Conservation (phyloP, 2,329 filamentous ascomycete genomes). For the Aureobasidium namibiae region DNA sequence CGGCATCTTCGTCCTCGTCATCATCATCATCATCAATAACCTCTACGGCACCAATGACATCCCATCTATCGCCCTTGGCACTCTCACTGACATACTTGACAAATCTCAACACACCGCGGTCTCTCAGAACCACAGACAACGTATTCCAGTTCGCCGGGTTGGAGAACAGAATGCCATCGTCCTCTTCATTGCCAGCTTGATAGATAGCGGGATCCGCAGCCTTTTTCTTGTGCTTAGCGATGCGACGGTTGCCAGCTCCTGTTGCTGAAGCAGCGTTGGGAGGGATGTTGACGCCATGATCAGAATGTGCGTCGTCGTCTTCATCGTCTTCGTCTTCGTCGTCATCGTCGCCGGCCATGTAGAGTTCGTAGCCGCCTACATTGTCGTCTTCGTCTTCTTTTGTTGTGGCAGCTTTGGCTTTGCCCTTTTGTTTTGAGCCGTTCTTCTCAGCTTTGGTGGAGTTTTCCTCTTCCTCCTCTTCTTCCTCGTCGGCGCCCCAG, state of each 20-base stretch:
- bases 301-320: constrained; percentile 32
- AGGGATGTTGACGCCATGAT: constrained; percentile 32
- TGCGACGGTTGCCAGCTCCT: constrained; percentile 39
- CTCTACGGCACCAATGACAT: constrained; percentile 71
- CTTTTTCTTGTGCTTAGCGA: constrained; percentile 22
- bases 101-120: constrained; percentile 79
- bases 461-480: constrained; percentile 19
- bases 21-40: constrained; percentile 43
- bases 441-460: constrained; percentile 1
- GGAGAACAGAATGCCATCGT: constrained; percentile 64
- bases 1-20: constrained; percentile 10
- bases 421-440: constrained; percentile 21
- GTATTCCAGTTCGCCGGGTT: constrained; percentile 77
- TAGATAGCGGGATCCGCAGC: constrained; percentile 76
- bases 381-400: constrained; percentile 41
- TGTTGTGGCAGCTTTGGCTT: constrained; percentile 25
- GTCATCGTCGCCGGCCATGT: constrained; percentile 73
- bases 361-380: constrained; percentile 75
- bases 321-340: constrained; percentile 55
- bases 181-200: constrained; percentile 61
- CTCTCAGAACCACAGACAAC: constrained; percentile 80
- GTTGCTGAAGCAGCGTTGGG: constrained; percentile 28
- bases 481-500: constrained; percentile 62
- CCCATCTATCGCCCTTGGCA: constrained; percentile 86
- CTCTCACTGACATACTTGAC: constrained; percentile 87